Base-by-base conservation (phyloP, 805 yeast species). In the Cyberlindnera maritima region DNA sequence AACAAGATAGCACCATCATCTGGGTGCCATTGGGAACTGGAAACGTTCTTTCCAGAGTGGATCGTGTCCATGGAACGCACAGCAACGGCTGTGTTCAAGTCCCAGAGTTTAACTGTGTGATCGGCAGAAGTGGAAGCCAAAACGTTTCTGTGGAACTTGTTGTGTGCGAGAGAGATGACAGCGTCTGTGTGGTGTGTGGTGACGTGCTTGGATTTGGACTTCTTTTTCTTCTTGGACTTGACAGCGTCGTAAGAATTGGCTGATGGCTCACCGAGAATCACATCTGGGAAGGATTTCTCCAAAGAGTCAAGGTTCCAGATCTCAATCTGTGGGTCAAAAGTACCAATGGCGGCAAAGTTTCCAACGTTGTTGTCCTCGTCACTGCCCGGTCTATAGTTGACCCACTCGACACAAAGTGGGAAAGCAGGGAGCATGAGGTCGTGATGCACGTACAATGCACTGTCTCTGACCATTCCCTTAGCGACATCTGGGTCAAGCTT, bases 241-340 rank as follows among this genome's bases (percentile, higher is more conserved):
- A 54, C 41, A 17, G 57, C 42, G 18, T 43, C 43, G 17, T 47
- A 44, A 12, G 63, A 52, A 39, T 52, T 57, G 32, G 66, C 48
- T 63, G 60, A 74, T 11, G 81, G 81, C 62, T 87, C 96, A 43
- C 99, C 98, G 50, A 94, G 74, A 52, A 94, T 89, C 56, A 86
- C 77, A 62, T 91, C 96, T 13, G 99, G 99, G 76, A 88, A 92
- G 23, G 96, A 92, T 60, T 89, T 89, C 57, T 94, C 98, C 31
- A 92, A 74, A 53, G 85, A 82, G 65, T 94, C 99, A 60, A 94
- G 72, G 67, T 94, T 90, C 98, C 98, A 94, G 51, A 94, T 78
- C 69, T 94, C 99, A 66, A 94, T 92, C 62, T 87, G 95, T 35
- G 99, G 99, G 58, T 92, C 98, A 64, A 94, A 92, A 2, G 98